phyloP scores from a whole-genome alignment of 116 monocot genomes.

The Iris pallida region DNA sequence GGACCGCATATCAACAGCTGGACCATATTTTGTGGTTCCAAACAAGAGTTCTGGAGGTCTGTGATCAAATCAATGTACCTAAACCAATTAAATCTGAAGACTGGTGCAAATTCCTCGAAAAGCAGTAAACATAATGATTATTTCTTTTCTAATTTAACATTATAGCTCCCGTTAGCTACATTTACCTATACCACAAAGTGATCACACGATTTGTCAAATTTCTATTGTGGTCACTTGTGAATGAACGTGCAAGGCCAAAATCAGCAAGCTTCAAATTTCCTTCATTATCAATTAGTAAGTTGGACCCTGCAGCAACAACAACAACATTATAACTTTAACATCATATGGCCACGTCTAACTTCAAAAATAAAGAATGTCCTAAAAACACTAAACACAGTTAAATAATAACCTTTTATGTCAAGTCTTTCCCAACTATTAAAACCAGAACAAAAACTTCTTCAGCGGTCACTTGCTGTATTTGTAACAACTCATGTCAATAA shows the following conservation, averaged over 20 bases:
- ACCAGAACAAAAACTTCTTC: no score
- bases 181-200: constrained; percentile 98
- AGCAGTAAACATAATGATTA: neutral
- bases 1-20: constrained; percentile 98
- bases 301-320: constrained; percentile 75
- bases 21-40: constrained; percentile 91
- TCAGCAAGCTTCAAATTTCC: constrained; percentile 98
- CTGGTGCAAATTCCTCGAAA: neutral
- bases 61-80: constrained; percentile 14
- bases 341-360: neutral
- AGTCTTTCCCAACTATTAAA: no score
- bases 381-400: neutral
- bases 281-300: constrained; percentile 93
- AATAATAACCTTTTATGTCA: constrained; percentile 86
- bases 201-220: constrained; percentile 96
- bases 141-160: neutral
- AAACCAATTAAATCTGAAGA: constrained; percentile 3
- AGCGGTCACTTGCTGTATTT: no score
- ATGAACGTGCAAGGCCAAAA: constrained; percentile 96
- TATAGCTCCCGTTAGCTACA: neutral
- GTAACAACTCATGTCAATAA: no score
- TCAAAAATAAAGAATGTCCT: neutral
- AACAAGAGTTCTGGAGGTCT: constrained; percentile 94
- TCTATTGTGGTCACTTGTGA: constrained; percentile 88
- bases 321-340: constrained; percentile 12